Conservation (phyloP, 2,329 filamentous ascomycete genomes). For the Exophiala spinifera region DNA sequence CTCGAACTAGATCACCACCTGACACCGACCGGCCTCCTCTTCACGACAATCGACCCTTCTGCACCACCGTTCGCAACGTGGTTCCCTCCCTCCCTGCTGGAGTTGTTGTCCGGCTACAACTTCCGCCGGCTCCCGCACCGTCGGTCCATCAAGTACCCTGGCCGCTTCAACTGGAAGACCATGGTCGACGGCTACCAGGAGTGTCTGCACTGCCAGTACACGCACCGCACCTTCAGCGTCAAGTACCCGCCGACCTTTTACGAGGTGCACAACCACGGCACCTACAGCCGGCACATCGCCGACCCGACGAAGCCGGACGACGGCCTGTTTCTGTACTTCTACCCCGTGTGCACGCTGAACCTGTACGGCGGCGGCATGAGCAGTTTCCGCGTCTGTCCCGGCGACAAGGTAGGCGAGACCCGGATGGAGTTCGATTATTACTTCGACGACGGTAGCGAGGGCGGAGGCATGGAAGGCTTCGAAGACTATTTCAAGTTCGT, state of each 20-base stretch:
- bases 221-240: constrained; percentile 55
- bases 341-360: constrained; percentile 56
- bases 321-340: constrained; percentile 58
- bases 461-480: constrained; percentile 45
- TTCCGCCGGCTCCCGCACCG: constrained; percentile 54
- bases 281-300: constrained; percentile 56
- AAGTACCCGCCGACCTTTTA: constrained; percentile 57
- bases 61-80: constrained; percentile 52
- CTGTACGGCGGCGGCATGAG: constrained; percentile 59
- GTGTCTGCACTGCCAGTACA: constrained; percentile 59
- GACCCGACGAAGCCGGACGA: constrained; percentile 53
- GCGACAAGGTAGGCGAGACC: constrained; percentile 47
- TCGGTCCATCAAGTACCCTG: constrained; percentile 54
- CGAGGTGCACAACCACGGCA: constrained; percentile 52
- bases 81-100: constrained; percentile 50
- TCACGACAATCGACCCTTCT: constrained; percentile 49
- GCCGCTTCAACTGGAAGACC: constrained; percentile 59
- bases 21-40: constrained; percentile 53
- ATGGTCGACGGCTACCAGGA: constrained; percentile 60
- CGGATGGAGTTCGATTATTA: constrained; percentile 61
- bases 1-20: constrained; percentile 39
- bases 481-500: constrained; percentile 57
- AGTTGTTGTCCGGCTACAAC: constrained; percentile 49
- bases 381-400: constrained; percentile 55
- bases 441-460: constrained; percentile 43